Evolutionary conservation across 139 green algal species (phyloP), one percentile per base, ranked within the genome.

Genomic region (Monoraphidium neglectum): DNA sequence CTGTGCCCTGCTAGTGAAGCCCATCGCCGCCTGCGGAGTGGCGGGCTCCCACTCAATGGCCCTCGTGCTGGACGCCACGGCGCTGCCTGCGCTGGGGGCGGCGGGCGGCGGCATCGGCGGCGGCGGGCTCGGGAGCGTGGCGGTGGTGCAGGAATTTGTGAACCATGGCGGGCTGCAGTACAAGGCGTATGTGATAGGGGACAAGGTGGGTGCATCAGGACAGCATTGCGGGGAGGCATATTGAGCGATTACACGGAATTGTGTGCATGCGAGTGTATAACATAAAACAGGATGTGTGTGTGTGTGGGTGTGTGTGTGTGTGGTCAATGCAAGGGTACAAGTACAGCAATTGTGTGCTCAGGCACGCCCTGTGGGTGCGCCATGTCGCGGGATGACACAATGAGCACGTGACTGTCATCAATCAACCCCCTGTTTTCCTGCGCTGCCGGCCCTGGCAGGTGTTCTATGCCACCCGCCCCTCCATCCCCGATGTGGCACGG

Each of bases 121-220:
- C 56, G 24, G 56, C 56, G 24, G 56, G 12, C 5, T 10, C 56
- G 43, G 43, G 24, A 21, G 56, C 23, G 24, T 63, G 8, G 75
- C 66, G 26, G 76, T 94, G 35, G 65, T 91, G 26, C 92, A 97
- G 78, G 85, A 95, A 80, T 97, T 94, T 67, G 83, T 96, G 24
- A 88, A 95, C 74, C 92, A 97, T 62, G 88, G 86, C 18, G 88
- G 77, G 0, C 2, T 47, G n/a, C 72, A 96, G 57, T 86, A 87
- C 82, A 97, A 97, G 77, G 89, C 88, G 37, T 97, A 97, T 51
- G 86, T 90, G 15, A 78, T 93, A 15, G 89, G 88, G 0, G 79
- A 87, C 26, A 66, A 86, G 79, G 81, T 93, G 61, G 24, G 81
- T 32, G 4, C 2, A 60, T n/a, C n/a, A n/a, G n/a, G n/a, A n/a